A percentile compares a stretch with the other conserved stretches of the same genome.
Evolutionary conservation across 1,139 yeast genomes (phyloP).

Genomic region (Pichia sp.): DNA sequence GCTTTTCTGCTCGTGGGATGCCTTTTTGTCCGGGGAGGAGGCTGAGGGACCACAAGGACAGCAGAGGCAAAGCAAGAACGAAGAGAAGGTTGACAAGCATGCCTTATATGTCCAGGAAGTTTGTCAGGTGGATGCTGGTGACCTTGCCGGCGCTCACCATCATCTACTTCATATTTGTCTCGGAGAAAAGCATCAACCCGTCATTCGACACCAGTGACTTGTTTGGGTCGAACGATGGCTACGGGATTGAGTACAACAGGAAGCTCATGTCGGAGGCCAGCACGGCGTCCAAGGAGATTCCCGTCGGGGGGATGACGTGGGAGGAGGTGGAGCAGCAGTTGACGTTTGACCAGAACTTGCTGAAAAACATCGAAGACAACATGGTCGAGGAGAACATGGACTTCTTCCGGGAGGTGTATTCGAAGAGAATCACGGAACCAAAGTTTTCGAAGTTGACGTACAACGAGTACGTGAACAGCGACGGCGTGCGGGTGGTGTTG

Average conservation of each 20-base stretch:
- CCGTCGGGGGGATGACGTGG: constrained; percentile 19
- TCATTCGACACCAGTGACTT: constrained; percentile 9
- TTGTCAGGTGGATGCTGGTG: background rate
- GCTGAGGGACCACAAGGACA: background rate
- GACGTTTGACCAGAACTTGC: constrained; percentile 22
- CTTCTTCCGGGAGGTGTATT: constrained; percentile 30
- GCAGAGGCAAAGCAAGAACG: background rate
- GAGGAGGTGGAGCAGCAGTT: constrained; percentile 26
- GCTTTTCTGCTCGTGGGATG: background rate
- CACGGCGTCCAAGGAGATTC: constrained; percentile 15
- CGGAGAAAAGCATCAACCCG: background rate
- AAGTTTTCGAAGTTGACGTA: constrained; percentile 41
- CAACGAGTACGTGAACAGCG: constrained; percentile 25
- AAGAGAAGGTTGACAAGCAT: background rate
- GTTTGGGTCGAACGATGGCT: constrained; percentile 12
- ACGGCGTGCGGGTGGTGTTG: constrained; percentile 25
- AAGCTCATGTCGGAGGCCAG: constrained; percentile 24
- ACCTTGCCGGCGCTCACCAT: background rate
- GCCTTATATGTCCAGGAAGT: background rate
- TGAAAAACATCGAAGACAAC: constrained; percentile 25
- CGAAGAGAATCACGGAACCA: constrained; percentile 40
- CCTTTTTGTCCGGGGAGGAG: background rate
- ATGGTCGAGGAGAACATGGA: constrained; percentile 31
- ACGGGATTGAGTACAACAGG: constrained; percentile 28
- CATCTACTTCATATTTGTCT: background rate